Evolutionary conservation across 2,329 filamentous ascomycete genomes (phyloP).

Genomic region (Lachnellula subtilissima): DNA sequence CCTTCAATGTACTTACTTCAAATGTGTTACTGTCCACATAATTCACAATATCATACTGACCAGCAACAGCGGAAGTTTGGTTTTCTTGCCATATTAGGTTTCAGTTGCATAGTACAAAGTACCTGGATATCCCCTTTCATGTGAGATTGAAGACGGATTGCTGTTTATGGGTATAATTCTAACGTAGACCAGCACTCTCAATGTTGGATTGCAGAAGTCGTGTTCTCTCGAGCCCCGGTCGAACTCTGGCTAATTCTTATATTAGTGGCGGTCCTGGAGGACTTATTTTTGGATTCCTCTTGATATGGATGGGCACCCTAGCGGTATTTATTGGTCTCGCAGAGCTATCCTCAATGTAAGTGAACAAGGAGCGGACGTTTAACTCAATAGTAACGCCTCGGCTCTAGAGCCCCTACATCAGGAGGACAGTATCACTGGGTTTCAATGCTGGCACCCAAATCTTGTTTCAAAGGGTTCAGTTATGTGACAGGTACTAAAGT

Average conservation of each 20-base stretch:
- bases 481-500: slow-evolving; percentile 3
- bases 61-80: slow-evolving; percentile 38
- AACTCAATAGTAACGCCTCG: background rate
- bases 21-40: too few relatives aligned
- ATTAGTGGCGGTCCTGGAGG: slow-evolving; percentile 26
- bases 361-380: background rate
- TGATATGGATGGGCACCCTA: slow-evolving; percentile 27
- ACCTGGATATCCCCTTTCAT: slow-evolving; percentile 40
- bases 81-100: slow-evolving; percentile 41
- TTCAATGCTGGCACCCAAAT: slow-evolving; percentile 5
- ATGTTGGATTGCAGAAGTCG: background rate
- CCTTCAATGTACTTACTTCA: too few relatives aligned
- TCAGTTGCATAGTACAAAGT: slow-evolving; percentile 38
- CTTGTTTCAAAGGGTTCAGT: slow-evolving; percentile 1
- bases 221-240: background rate
- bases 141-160: background rate
- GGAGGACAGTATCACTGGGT: slow-evolving; percentile 32
- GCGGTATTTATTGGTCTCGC: slow-evolving; percentile 13
- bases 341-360: slow-evolving; percentile 17
- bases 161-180: background rate
- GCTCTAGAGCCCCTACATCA: slow-evolving; percentile 8
- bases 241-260: background rate
- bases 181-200: background rate
- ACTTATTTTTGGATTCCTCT: slow-evolving; percentile 35
- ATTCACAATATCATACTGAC: background rate